phyloP scores from a whole-genome alignment of 768 basidiomycete genomes.

The Hericium alpestre region DNA sequence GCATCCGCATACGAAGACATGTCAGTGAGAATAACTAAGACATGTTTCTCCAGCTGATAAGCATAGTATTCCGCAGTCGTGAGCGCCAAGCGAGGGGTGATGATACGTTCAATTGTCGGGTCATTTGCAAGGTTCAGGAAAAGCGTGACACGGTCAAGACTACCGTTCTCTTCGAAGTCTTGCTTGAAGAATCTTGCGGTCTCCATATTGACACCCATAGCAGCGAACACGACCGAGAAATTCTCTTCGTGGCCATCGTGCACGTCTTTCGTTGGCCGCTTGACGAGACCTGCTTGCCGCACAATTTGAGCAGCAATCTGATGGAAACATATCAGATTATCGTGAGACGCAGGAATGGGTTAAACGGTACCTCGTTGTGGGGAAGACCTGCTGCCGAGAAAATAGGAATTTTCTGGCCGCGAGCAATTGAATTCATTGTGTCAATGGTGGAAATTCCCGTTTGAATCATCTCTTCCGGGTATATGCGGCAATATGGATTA shows the following conservation, averaged over 20 bases:
- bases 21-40: slow-evolving; percentile 96
- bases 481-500: slow-evolving; percentile 95
- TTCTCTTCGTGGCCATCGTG: slow-evolving; percentile 99
- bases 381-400: slow-evolving; percentile 98
- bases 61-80: slow-evolving; percentile 99
- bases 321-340: slow-evolving; percentile 3
- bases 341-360: slow-evolving; percentile 4
- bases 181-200: slow-evolving; percentile 99
- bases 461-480: slow-evolving; percentile 99
- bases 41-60: slow-evolving; percentile 99
- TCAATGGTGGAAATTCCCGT: slow-evolving; percentile 99
- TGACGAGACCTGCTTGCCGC: slow-evolving; percentile 95
- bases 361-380: slow-evolving; percentile 78
- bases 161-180: slow-evolving; percentile 98
- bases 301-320: slow-evolving; percentile 99
- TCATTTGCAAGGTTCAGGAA: slow-evolving; percentile 99
- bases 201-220: slow-evolving; percentile 99
- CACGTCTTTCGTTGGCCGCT: slow-evolving; percentile 91
- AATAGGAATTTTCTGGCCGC: slow-evolving; percentile 99
- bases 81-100: slow-evolving; percentile 93
- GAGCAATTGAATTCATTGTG: slow-evolving; percentile 97
- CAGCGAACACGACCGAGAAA: slow-evolving; percentile 98
- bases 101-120: slow-evolving; percentile 99
- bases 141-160: slow-evolving; percentile 91
- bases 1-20: slow-evolving; percentile 99